Conservation (phyloP, 169 alveolate genomes). For the Cryptosporidium xiaoi region DNA sequence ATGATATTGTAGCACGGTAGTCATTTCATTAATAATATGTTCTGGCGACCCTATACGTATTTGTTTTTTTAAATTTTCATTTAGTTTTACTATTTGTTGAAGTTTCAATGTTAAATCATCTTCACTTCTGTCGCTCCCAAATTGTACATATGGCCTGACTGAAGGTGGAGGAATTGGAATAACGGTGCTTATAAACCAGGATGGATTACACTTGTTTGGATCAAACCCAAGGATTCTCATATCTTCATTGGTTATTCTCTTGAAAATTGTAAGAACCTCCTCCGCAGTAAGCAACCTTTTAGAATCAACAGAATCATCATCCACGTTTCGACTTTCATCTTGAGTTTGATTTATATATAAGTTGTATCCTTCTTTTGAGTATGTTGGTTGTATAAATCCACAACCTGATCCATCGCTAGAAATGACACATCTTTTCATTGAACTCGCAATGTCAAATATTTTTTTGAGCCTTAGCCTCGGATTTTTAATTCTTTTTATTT, state of each 20-base stretch:
- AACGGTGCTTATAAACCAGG: conserved; percentile 94
- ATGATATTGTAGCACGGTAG: conserved; percentile 93
- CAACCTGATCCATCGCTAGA: conserved; percentile 84
- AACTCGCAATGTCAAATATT: conserved; percentile 72
- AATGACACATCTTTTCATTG: conserved; percentile 36
- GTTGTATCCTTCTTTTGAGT: conserved; percentile 90
- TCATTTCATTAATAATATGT: conserved; percentile 92
- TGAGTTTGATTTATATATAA: conserved; percentile 83
- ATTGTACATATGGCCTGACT: conserved; percentile 97
- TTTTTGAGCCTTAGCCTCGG: conserved; percentile 81
- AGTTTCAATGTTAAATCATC: conserved; percentile 98
- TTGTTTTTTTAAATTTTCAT: conserved; percentile 88
- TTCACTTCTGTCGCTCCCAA: conserved; percentile 94
- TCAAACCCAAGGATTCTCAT: conserved; percentile 93
- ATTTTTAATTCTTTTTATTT: conserved; percentile 81
- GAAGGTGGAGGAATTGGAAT: conserved; percentile 99
- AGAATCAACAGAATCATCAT: conserved; percentile 83
- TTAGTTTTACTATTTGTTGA: conserved; percentile 94
- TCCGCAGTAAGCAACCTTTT: conserved; percentile 87
- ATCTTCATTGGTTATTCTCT: conserved; percentile 90
- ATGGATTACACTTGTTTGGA: conserved; percentile 93
- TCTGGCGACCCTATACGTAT: conserved; percentile 91
- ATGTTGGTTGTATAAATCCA: conserved; percentile 91
- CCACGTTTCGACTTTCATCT: conserved; percentile 83
- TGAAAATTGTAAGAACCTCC: conserved; percentile 89